Base-by-base conservation (phyloP, 495 filamentous ascomycete species). In the Endocarpon pusillum region DNA sequence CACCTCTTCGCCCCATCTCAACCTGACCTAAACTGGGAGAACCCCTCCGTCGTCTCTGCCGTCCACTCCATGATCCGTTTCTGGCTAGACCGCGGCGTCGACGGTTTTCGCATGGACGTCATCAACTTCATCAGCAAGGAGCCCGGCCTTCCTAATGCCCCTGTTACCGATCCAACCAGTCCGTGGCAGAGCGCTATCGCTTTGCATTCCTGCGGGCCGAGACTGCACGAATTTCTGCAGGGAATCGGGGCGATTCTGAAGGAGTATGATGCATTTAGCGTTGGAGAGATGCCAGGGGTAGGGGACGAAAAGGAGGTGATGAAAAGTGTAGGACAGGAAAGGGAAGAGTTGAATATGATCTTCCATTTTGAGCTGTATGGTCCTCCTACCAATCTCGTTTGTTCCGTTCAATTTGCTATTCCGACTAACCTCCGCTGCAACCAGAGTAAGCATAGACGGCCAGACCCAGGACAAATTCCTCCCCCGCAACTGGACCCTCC, bases 1-100 rank as follows among this genome's bases (percentile, higher is more conserved):
- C 73, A 78, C 42, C 55, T 81, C 7, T 81, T 75, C 37, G 64
- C 69, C 2, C 53, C 57, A 3, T 61, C 72, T 31, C 74, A 81
- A 39, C 76, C 78, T 0, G 78, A 84, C 43, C 62, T 83, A 4
- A 83, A 84, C 55, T 82, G 77, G 75, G 75, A 82, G 40, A 69
- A 71, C 17, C 60, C 60, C 4, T 64, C 58, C 3, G 64, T 69
- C 4, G 60, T 73, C 4, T 50, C 71, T 37, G 75, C 75, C 1
- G 74, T 82, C 16, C 71, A 78, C 34, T 61, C 71, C 21, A 67
- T 69, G 22, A 72, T 82, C 61, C 57, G 64, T 3, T 84, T 81
- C 53, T 82, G 78, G 78, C 62, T 84, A 0, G 56, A 78, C 37
- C 70, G 65, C 29, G 71, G 71, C 1, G 65, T 70, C 3, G 67